These are phyloP conservation scores for Pouteria campechiana DNA, from an alignment of 179 eudicot species.

Conservation along the genomic window DNA sequence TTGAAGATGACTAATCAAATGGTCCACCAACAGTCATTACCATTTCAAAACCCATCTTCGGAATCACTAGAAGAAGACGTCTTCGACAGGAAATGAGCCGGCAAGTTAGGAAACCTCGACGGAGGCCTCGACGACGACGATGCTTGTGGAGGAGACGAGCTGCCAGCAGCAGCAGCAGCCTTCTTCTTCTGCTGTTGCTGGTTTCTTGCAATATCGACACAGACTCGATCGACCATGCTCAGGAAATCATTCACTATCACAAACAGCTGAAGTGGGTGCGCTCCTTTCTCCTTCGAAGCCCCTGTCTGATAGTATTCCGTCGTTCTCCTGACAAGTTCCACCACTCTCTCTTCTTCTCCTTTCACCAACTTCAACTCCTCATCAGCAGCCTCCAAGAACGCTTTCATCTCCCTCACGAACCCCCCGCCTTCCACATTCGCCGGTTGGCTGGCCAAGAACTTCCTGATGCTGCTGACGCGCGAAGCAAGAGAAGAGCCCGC, in stretches of 20 bases:
- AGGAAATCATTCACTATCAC: conserved; percentile 63
- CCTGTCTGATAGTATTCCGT: conserved; percentile 77
- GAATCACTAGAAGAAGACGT: conserved; percentile 42
- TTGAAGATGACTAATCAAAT: no score
- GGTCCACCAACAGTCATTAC: neutral
- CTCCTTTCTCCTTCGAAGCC: conserved; percentile 39
- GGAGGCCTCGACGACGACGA: conserved; percentile 29
- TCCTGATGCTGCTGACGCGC: conserved; percentile 23
- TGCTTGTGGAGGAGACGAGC: conserved; percentile 11
- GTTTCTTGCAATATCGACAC: conserved; percentile 59
- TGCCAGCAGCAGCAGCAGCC: conserved; percentile 2
- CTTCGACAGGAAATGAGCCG: conserved; percentile 58
- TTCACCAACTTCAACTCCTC: conserved; percentile 33
- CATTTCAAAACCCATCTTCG: conserved; percentile 23
- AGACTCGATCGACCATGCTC: conserved; percentile 64
- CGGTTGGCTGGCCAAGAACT: conserved; percentile 30
- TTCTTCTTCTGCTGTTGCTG: conserved; percentile 36
- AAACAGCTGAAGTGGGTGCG: conserved; percentile 57
- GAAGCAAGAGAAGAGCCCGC: conserved; percentile 18
- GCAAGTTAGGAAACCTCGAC: conserved; percentile 51
- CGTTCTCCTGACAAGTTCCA: conserved; percentile 64
- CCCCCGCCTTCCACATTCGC: conserved; percentile 25
- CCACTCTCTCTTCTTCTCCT: conserved; percentile 53
- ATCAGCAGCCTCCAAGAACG: conserved; percentile 50
- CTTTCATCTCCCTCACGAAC: conserved; percentile 42